Evolutionary conservation across 192 early-diverging fungal species (phyloP), one percentile per base, ranked within the genome.

Genomic region (Mortierella antarctica): DNA sequence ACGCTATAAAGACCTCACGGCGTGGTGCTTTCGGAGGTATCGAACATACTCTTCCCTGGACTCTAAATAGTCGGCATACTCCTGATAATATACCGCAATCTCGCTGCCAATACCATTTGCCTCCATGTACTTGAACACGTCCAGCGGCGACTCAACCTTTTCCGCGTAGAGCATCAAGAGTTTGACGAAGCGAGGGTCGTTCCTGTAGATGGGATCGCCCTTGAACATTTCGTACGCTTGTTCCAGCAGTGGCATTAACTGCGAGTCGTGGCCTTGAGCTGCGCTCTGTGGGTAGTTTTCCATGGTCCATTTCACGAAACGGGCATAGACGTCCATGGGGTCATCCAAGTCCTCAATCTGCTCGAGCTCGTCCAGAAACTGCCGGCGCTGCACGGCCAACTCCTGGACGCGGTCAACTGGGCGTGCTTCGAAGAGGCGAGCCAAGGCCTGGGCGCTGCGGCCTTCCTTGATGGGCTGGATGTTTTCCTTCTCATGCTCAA

Each of bases 401-500:
- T 83, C 58, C 2, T 58, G 57, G 17, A 46, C 55, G 23, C 82
- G 77, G 12, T 72, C 72, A 31, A 72, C 64, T 51, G 59, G 70
- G n/a, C 65, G 71, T n/a, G 49, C 57, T 20, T 66, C 40, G 31
- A 81, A 85, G 17, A 85, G 60, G 18, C 65, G 51, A 6, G 67
- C 58, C 1, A 87, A 64, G 0, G 73, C 63, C 40, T 68, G 74
- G n/a, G 91, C 93, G 51, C 87, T 90, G 10, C 94, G 87, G 13
- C 94, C 94, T 31, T 90, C 74, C 6, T 82, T 77, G 10, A 89
- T 66, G 20, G 93, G 93, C 41, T 87, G 82, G 46, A 95, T 92
- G 83, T 95, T 95, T 80, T 95, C 94, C 71, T 93, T 93, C 57
- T 95, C 89, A 48, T 87, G 73, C 70, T 94, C 93, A 44, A 95